phyloP scores from a whole-genome alignment of 2,329 filamentous ascomycete genomes.

The Parasarocladium wereldwijsianum region DNA sequence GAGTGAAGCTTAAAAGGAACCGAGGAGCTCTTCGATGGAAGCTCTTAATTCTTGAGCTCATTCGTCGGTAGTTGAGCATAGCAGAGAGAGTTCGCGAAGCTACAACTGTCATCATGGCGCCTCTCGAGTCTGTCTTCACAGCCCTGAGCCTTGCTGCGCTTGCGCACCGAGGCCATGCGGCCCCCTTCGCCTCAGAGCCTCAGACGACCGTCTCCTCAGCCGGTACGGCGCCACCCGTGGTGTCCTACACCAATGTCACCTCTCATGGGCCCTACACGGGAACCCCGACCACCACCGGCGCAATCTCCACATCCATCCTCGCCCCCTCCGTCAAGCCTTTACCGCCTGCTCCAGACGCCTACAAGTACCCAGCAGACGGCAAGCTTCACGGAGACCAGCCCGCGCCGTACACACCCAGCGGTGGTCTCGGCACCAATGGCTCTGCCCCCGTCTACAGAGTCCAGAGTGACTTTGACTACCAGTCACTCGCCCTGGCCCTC shows the following conservation, averaged over 20 bases:
- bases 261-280: slow-evolving; percentile 57
- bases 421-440: slow-evolving; percentile 68
- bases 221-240: slow-evolving; percentile 11
- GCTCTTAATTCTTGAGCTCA: no score
- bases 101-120: no score
- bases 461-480: slow-evolving; percentile 70
- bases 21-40: no score
- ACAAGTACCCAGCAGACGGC: slow-evolving; percentile 59
- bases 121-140: no score
- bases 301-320: slow-evolving; percentile 41
- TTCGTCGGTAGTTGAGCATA: no score
- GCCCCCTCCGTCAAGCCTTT: slow-evolving; percentile 41
- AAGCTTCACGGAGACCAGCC: slow-evolving; percentile 52
- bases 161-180: no score
- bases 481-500: slow-evolving; percentile 58
- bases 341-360: slow-evolving; percentile 45
- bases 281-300: slow-evolving; percentile 53
- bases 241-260: slow-evolving; percentile 39
- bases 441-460: slow-evolving; percentile 61
- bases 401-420: slow-evolving; percentile 56
- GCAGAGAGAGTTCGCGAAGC: no score
- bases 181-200: slow-evolving; percentile 19
- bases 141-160: no score
- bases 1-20: no score
- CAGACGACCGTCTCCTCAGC: slow-evolving; percentile 20